Evolutionary conservation across 148 eudicot genomes (phyloP).

Genomic region (Polygonum aviculare): DNA sequence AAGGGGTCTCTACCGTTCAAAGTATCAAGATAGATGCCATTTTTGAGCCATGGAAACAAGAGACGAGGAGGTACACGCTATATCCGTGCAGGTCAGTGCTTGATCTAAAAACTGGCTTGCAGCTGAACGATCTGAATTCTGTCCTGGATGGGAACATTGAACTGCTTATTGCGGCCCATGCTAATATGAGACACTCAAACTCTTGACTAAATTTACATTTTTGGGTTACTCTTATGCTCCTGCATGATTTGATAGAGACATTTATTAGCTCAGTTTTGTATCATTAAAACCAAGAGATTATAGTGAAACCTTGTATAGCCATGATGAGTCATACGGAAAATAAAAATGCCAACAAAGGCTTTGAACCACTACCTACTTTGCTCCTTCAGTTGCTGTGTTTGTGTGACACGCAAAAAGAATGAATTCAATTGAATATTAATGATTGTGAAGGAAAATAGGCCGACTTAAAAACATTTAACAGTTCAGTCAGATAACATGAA

Average conservation of each 20-base stretch:
- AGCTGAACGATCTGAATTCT: conserved; percentile 50
- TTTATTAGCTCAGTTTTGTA: too few species aligned
- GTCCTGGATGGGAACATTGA: conserved; percentile 77
- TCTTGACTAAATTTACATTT: not conserved
- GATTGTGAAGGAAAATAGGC: too few species aligned
- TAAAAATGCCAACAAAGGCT: too few species aligned
- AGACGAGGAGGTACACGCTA: conserved; percentile 48
- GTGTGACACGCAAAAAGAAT: too few species aligned
- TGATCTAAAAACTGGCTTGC: conserved; percentile 69
- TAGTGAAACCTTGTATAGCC: too few species aligned
- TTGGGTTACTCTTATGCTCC: not conserved
- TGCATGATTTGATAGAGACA: not conserved
- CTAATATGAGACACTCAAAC: conserved; percentile 34
- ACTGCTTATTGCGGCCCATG: conserved; percentile 53
- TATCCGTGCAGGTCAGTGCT: conserved; percentile 57
- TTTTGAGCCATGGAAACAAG: conserved; percentile 34
- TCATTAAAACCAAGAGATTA: too few species aligned
- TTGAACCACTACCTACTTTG: too few species aligned
- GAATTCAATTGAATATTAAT: too few species aligned
- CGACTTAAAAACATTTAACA: too few species aligned
- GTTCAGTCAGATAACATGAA: too few species aligned
- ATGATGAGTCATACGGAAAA: too few species aligned
- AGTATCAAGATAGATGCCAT: conserved; percentile 29
- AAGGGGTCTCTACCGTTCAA: conserved; percentile 31
- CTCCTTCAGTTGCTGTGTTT: too few species aligned